phyloP scores from a whole-genome alignment of 108 stramenopile species.

The Pseudonitzschia delicatissima region DNA sequence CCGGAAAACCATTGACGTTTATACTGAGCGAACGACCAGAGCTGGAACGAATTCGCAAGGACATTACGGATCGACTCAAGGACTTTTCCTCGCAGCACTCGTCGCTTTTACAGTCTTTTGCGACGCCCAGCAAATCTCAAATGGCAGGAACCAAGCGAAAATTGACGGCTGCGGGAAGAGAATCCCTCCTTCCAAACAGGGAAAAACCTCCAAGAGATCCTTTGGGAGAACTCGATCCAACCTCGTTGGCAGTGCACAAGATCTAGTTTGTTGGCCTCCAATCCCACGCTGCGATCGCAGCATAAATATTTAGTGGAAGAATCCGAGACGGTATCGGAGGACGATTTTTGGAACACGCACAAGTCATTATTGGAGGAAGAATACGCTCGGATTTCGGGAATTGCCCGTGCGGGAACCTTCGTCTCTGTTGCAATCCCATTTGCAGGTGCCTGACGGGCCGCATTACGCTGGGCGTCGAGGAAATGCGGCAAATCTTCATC shows the following conservation, averaged over 20 bases:
- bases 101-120: background rate
- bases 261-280: constrained; percentile 74
- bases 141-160: constrained; percentile 1
- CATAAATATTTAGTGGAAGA: constrained; percentile 74
- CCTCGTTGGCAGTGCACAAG: constrained; percentile 74
- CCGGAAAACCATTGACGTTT: constrained; percentile 56
- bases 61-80: constrained; percentile 55
- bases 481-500: constrained; percentile 89
- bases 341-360: constrained; percentile 88
- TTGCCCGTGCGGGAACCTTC: constrained; percentile 49
- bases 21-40: constrained; percentile 53
- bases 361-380: constrained; percentile 64
- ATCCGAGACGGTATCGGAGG: constrained; percentile 64
- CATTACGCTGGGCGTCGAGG: constrained; percentile 61
- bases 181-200: constrained; percentile 9
- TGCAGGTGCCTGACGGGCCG: constrained; percentile 51
- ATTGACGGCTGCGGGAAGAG: background rate
- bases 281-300: constrained; percentile 77
- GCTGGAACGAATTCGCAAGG: constrained; percentile 66
- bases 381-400: constrained; percentile 77
- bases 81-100: background rate
- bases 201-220: constrained; percentile 27
- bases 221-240: constrained; percentile 66
- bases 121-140: background rate
- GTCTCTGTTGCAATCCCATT: constrained; percentile 59